A percentile compares a stretch with the other conserved stretches of the same genome.
These are phyloP conservation scores for Aphanoascus verrucosus DNA, from an alignment of 2,329 filamentous ascomycete genomes.

Conservation along the genomic window DNA sequence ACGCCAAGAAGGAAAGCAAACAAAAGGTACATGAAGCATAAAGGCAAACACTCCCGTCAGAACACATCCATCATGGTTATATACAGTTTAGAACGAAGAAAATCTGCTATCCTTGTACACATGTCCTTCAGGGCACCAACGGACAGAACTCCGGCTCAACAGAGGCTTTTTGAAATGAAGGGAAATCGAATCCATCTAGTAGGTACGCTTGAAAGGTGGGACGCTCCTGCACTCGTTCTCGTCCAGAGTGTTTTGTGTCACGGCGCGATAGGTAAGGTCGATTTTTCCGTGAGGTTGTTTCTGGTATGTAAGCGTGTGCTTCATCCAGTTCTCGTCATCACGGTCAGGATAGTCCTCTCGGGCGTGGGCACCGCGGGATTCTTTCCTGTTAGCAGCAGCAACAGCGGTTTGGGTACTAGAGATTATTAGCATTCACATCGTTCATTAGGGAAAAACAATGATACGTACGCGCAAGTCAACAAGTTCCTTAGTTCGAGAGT, in stretches of 20 bases:
- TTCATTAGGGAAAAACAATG: not conserved
- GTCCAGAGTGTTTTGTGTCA: conserved; percentile 74
- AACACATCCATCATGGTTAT: conserved; percentile 11
- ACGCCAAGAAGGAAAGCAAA: not conserved
- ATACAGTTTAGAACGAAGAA: conserved; percentile 10
- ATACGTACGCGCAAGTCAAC: conserved; percentile 82
- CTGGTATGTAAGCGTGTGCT: conserved; percentile 96
- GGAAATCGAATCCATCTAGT: conserved; percentile 27
- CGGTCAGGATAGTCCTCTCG: conserved; percentile 93
- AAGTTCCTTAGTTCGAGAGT: conserved; percentile 91
- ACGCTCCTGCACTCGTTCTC: conserved; percentile 94
- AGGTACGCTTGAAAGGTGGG: conserved; percentile 75
- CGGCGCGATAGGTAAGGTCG: conserved; percentile 74
- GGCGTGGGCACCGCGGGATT: conserved; percentile 93
- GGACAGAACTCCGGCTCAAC: conserved; percentile 7
- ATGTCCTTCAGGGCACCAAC: conserved; percentile 5
- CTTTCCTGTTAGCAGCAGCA: conserved; percentile 85
- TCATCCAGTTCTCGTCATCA: conserved; percentile 97
- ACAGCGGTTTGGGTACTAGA: conserved; percentile 75
- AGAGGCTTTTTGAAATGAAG: conserved; percentile 5
- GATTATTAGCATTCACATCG: conserved; percentile 12
- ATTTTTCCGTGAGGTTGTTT: conserved; percentile 80
- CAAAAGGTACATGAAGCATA: not conserved
- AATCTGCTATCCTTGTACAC: conserved; percentile 7
- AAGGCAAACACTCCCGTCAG: conserved; percentile 6